phyloP scores from a whole-genome alignment of 805 yeast genomes.

The Teunomyces stri region DNA sequence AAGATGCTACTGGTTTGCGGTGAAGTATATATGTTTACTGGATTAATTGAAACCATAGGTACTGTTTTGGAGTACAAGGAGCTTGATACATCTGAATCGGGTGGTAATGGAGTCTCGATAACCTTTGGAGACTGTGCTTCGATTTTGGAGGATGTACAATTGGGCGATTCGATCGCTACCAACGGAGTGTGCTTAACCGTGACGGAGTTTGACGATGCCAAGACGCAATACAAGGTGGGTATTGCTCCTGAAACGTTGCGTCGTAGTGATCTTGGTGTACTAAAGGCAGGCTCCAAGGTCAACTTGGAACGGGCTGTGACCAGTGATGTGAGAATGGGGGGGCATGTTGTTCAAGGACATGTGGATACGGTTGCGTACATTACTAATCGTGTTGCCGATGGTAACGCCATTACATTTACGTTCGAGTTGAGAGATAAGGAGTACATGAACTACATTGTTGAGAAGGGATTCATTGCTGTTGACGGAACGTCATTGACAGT shows the following conservation, averaged over 20 bases:
- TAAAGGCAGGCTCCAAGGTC: constrained; percentile 59
- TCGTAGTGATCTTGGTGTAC: constrained; percentile 69
- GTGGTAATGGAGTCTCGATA: constrained; percentile 74
- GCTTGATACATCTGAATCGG: constrained; percentile 50
- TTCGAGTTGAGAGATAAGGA: constrained; percentile 66
- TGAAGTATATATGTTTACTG: constrained; percentile 72
- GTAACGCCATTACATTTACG: constrained; percentile 72
- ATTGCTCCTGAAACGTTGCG: constrained; percentile 89
- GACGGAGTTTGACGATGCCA: constrained; percentile 61
- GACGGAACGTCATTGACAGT: constrained; percentile 95
- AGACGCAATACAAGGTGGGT: constrained; percentile 75
- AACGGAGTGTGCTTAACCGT: constrained; percentile 93
- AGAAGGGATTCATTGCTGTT: constrained; percentile 88
- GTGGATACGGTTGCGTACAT: constrained; percentile 85
- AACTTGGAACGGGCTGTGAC: constrained; percentile 91
- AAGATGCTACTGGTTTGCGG: neutral
- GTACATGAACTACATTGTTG: constrained; percentile 74
- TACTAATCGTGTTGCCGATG: constrained; percentile 53
- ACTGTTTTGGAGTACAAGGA: constrained; percentile 48
- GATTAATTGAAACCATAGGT: constrained; percentile 85
- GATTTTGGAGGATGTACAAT: constrained; percentile 74
- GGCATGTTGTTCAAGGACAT: constrained; percentile 98
- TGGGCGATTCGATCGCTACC: constrained; percentile 91
- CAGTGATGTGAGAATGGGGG: constrained; percentile 85
- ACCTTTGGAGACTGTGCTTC: constrained; percentile 58